These are phyloP conservation scores for Mortierella sp. DNA, from an alignment of 371 early-diverging fungal species.

Conservation along the genomic window DNA sequence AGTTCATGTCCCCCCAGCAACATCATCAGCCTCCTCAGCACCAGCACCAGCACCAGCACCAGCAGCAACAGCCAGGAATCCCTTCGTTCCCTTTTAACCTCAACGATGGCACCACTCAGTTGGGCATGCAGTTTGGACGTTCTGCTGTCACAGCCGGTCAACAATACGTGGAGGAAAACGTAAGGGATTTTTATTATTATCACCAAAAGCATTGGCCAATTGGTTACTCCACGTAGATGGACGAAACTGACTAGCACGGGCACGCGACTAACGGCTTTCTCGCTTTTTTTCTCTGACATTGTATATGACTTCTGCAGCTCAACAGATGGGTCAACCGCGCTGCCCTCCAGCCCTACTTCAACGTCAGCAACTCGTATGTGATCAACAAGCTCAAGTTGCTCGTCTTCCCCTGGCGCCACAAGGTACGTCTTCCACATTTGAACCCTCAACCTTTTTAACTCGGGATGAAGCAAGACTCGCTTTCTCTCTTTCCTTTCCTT, in stretches of 20 bases:
- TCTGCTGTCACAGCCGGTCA: conserved; percentile 91
- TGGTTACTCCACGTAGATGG: conserved; percentile 7
- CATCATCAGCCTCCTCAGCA: conserved; percentile 52
- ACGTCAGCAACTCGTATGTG: conserved; percentile 96
- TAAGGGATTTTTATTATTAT: conserved; percentile 58
- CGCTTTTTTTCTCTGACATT: conserved; percentile 40
- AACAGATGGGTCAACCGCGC: conserved; percentile 88
- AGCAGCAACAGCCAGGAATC: conserved; percentile 54
- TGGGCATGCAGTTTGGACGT: conserved; percentile 97
- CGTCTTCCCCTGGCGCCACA: conserved; percentile 96
- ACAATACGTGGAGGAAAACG: conserved; percentile 94
- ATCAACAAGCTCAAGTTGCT: conserved; percentile 88
- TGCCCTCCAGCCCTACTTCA: conserved; percentile 94
- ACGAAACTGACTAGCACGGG: not conserved
- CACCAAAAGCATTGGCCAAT: conserved; percentile 22
- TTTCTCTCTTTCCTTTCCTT: not conserved
- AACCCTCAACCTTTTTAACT: not conserved
- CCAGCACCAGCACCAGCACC: conserved; percentile 59
- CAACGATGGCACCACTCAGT: conserved; percentile 88
- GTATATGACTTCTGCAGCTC: conserved; percentile 60
- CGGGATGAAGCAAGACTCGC: not conserved
- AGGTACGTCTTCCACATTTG: conserved; percentile 55
- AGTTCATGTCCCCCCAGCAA: conserved; percentile 57
- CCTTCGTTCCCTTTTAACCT: conserved; percentile 62
- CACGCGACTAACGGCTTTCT: conserved; percentile 10